Evolutionary conservation across 108 stramenopile species (phyloP).

Genomic region (Skeletonema costatum): DNA sequence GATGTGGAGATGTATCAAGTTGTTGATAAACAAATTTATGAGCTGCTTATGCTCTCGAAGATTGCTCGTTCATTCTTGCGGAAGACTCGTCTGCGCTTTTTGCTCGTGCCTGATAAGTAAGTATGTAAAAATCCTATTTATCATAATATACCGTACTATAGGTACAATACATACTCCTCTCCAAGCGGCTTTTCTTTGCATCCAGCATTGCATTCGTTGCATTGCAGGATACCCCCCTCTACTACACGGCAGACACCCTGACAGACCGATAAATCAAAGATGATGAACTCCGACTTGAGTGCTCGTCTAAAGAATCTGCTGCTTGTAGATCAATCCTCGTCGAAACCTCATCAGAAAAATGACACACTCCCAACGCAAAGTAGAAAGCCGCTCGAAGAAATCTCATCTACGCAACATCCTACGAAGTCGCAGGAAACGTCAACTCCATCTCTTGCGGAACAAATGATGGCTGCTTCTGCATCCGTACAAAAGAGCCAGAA

Average conservation of each 20-base stretch:
- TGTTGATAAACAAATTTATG: background rate
- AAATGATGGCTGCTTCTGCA: slow-evolving; percentile 26
- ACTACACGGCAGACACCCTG: no score
- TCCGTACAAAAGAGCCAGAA: background rate
- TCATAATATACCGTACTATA: no score
- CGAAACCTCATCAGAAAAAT: background rate
- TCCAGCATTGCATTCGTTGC: no score
- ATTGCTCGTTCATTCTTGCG: no score
- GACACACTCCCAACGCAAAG: background rate
- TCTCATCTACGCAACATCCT: background rate
- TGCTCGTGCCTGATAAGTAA: no score
- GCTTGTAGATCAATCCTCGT: background rate
- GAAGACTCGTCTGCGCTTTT: no score
- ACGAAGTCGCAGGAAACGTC: background rate
- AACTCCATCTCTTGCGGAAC: slow-evolving; percentile 17
- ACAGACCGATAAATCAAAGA: background rate
- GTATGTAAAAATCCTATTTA: no score
- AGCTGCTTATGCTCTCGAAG: background rate
- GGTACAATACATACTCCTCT: no score
- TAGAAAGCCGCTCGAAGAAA: background rate
- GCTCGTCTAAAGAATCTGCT: background rate
- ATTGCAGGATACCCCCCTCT: no score
- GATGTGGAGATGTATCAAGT: background rate
- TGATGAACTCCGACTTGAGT: background rate
- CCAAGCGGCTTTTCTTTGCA: no score